Evolutionary conservation across 108 stramenopile genomes (phyloP).

Genomic region (Cyclotella sp.): DNA sequence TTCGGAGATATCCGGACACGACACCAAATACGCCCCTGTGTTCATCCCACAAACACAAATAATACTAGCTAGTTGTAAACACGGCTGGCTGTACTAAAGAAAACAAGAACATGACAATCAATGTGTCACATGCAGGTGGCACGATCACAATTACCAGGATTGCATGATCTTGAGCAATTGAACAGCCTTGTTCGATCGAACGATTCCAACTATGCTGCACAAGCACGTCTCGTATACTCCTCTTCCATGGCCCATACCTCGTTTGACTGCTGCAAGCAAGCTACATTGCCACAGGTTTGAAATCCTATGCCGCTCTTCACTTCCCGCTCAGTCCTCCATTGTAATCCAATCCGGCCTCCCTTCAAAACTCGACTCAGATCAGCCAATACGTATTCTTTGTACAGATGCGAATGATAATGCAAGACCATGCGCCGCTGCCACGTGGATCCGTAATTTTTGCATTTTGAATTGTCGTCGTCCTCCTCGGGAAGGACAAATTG

Average conservation of each 20-base stretch:
- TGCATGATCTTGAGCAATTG: too few species aligned
- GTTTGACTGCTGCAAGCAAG: constrained; percentile 32
- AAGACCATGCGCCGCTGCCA: constrained; percentile 90
- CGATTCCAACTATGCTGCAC: too few species aligned
- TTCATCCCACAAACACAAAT: too few species aligned
- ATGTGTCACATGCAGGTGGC: too few species aligned
- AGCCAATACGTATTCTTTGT: constrained; percentile 83
- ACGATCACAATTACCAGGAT: too few species aligned
- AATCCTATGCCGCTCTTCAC: constrained; percentile 72
- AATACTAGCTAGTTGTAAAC: too few species aligned
- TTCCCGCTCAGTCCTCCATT: constrained; percentile 82
- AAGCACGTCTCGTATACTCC: constrained; percentile 1
- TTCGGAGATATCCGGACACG: too few species aligned
- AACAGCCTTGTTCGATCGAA: too few species aligned
- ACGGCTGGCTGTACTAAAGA: too few species aligned
- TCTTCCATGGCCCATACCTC: neutral
- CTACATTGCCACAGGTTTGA: constrained; percentile 76
- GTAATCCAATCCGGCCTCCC: constrained; percentile 58
- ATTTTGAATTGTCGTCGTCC: neutral
- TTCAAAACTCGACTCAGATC: constrained; percentile 60
- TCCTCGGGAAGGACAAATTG: constrained; percentile 44
- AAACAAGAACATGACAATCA: too few species aligned
- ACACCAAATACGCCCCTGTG: too few species aligned
- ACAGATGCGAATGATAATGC: constrained; percentile 73
- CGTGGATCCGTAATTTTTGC: constrained; percentile 33